phyloP scores from a whole-genome alignment of 495 filamentous ascomycete species.

The Xylaria acuta region DNA sequence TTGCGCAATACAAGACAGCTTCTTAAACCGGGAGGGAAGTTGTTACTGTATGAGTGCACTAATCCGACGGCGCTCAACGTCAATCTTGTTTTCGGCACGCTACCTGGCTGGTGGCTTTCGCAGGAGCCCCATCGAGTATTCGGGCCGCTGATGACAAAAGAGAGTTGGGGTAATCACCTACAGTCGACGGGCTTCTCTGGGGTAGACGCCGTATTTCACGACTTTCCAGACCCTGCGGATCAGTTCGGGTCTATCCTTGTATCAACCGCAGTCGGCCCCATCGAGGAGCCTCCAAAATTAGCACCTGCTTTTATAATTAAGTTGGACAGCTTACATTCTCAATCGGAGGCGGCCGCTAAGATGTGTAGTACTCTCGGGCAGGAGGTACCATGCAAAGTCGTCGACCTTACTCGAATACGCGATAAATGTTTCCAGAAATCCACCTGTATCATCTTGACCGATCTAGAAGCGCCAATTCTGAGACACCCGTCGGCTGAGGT shows the following conservation, averaged over 20 bases:
- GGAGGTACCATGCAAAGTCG: conserved; percentile 1
- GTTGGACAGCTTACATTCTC: not conserved
- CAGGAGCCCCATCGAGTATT: conserved; percentile 40
- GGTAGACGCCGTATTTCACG: conserved; percentile 42
- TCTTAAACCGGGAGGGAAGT: conserved; percentile 47
- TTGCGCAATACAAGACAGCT: conserved; percentile 50
- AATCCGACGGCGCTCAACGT: conserved; percentile 37
- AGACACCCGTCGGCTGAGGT: conserved; percentile 9
- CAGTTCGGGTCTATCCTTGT: conserved; percentile 20
- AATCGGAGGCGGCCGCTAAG: not conserved
- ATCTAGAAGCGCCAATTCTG: conserved; percentile 18
- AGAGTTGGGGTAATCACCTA: conserved; percentile 47
- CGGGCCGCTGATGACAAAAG: conserved; percentile 40
- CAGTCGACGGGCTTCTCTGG: conserved; percentile 49
- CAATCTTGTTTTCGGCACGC: conserved; percentile 40
- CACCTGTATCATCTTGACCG: conserved; percentile 26
- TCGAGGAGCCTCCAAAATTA: not conserved
- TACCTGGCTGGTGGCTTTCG: conserved; percentile 57
- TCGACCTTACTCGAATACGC: conserved; percentile 1
- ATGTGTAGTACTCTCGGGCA: not conserved
- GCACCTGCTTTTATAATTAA: conserved; percentile 1
- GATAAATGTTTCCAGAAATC: conserved; percentile 1
- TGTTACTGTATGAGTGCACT: conserved; percentile 47
- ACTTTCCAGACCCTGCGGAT: conserved; percentile 19
- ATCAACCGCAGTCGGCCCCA: not conserved